Percentiles rank a stretch among this genome's conserved stretches.
Conservation (phyloP, 148 eudicot species). For the Heliosperma pusillum region DNA sequence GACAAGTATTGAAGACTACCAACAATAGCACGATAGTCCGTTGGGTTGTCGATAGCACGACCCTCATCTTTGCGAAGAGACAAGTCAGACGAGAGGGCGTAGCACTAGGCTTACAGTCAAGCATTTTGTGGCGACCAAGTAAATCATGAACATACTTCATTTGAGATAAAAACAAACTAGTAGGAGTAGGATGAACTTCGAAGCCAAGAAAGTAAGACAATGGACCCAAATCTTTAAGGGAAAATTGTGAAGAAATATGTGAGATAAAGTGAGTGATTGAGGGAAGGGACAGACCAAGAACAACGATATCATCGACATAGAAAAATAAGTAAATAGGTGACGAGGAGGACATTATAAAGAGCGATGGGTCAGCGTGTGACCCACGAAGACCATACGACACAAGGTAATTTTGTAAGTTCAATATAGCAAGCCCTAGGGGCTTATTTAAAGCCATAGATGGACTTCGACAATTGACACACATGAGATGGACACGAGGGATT, state of each 20-base stretch:
- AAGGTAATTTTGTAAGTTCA: background rate
- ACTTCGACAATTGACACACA: background rate
- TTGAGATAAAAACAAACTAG: background rate
- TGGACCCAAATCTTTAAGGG: background rate
- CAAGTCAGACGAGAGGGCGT: no score
- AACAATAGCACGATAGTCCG: no score
- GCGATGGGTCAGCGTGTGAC: background rate
- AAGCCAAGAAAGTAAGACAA: slow-evolving; percentile 7
- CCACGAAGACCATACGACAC: background rate
- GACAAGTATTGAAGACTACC: no score
- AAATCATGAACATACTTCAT: background rate
- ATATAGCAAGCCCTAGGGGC: background rate
- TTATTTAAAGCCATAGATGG: background rate
- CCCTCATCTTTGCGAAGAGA: no score
- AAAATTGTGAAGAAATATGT: background rate
- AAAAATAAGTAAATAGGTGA: background rate
- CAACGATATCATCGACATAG: background rate
- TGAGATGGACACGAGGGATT: background rate
- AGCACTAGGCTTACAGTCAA: no score
- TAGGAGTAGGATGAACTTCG: background rate
- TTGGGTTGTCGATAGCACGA: no score
- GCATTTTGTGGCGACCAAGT: no score
- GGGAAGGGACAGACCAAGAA: background rate
- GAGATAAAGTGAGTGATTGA: background rate
- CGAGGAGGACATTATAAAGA: background rate